These are phyloP conservation scores for Trichocomaceae sp. DNA, from an alignment of 2,329 filamentous ascomycete genomes.

Conservation along the genomic window DNA sequence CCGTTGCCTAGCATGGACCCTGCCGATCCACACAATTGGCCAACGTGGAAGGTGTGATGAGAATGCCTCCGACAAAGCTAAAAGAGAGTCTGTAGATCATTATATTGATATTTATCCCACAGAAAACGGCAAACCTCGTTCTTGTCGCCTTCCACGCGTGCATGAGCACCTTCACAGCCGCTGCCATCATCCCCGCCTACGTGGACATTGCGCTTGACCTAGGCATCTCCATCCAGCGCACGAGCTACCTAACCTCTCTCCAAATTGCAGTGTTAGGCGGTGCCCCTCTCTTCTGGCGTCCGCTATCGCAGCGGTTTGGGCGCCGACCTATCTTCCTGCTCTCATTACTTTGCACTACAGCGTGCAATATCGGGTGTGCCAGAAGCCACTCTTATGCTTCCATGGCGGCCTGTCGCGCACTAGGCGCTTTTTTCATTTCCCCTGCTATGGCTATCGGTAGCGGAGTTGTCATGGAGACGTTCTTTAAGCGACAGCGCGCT, in stretches of 20 bases:
- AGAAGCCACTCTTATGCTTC: constrained; percentile 43
- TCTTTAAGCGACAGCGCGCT: constrained; percentile 50
- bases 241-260: constrained; percentile 50
- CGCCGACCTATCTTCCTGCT: constrained; percentile 50
- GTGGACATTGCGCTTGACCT: constrained; percentile 48
- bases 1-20: constrained; percentile 46
- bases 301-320: constrained; percentile 49
- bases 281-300: constrained; percentile 53
- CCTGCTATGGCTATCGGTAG: constrained; percentile 51
- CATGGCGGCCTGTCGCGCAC: constrained; percentile 48
- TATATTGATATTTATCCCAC: not conserved
- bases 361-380: constrained; percentile 50
- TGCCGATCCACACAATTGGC: constrained; percentile 53
- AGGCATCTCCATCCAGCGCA: constrained; percentile 41
- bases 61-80: not conserved
- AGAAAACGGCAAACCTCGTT: constrained; percentile 49
- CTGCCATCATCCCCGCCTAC: constrained; percentile 51
- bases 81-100: too few species aligned
- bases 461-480: constrained; percentile 52
- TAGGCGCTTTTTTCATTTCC: constrained; percentile 51
- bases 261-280: constrained; percentile 50
- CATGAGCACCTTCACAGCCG: constrained; percentile 52
- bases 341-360: constrained; percentile 41
- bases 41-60: constrained; percentile 43
- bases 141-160: constrained; percentile 53